Conservation (phyloP, 2,329 filamentous ascomycete species). For the Nemania serpens region DNA sequence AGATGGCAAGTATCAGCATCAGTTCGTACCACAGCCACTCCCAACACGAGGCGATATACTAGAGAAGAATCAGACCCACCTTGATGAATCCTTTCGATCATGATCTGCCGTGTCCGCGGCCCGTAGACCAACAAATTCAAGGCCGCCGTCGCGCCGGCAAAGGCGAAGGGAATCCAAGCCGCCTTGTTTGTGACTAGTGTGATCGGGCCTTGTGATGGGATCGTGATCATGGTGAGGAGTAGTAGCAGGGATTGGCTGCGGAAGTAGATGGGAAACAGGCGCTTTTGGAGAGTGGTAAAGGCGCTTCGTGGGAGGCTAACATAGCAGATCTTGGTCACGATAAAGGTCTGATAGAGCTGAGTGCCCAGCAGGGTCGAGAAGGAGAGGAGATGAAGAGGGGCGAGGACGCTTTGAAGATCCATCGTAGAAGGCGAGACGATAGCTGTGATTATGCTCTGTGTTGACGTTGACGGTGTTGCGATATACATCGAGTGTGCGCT, state of each 20-base stretch:
- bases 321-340: constrained; percentile 44
- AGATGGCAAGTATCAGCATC: background rate
- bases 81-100: constrained; percentile 42
- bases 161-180: constrained; percentile 44
- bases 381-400: constrained; percentile 45
- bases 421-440: constrained; percentile 9
- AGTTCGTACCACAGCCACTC: background rate
- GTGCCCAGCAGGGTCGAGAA: constrained; percentile 48
- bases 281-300: constrained; percentile 47
- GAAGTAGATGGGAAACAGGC: constrained; percentile 50
- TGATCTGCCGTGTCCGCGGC: constrained; percentile 41
- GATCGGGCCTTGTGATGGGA: constrained; percentile 41
- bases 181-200: constrained; percentile 38
- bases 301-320: constrained; percentile 42
- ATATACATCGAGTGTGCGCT: constrained; percentile 12
- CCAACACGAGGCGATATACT: background rate
- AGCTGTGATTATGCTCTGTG: constrained; percentile 3
- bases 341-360: constrained; percentile 47
- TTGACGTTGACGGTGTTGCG: constrained; percentile 4
- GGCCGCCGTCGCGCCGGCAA: constrained; percentile 40
- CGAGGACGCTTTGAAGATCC: constrained; percentile 32
- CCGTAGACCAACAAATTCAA: constrained; percentile 46
- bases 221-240: constrained; percentile 42
- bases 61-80: constrained; percentile 28
- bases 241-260: constrained; percentile 43